phyloP scores from a whole-genome alignment of 805 yeast species.

The Lipomyces sp. region DNA sequence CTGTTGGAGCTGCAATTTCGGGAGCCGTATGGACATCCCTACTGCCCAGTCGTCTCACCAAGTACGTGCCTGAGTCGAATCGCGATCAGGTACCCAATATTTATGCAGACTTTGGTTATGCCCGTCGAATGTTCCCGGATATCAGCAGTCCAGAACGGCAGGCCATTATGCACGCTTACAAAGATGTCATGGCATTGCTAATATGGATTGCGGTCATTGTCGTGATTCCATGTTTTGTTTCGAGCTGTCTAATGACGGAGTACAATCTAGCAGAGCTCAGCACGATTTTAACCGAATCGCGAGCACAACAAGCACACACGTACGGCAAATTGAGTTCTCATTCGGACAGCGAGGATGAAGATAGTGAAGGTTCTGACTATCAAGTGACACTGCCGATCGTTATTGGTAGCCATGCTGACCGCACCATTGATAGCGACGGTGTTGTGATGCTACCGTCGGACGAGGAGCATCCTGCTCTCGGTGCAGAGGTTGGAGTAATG shows the following conservation, averaged over 20 bases:
- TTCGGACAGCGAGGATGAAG: slow-evolving; percentile 13
- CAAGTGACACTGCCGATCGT: slow-evolving; percentile 12
- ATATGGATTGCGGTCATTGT: slow-evolving; percentile 32
- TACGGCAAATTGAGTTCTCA: slow-evolving; percentile 5
- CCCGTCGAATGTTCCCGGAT: slow-evolving; percentile 31
- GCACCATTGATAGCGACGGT: slow-evolving; percentile 30
- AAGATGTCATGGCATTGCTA: slow-evolving; percentile 31
- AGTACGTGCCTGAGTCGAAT: slow-evolving; percentile 44
- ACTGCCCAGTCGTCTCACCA: slow-evolving; percentile 50
- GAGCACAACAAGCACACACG: not conserved
- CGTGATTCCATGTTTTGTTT: slow-evolving; percentile 21
- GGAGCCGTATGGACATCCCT: slow-evolving; percentile 68
- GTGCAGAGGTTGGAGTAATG: slow-evolving; percentile 28
- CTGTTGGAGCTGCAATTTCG: slow-evolving; percentile 61
- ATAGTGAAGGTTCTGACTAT: slow-evolving; percentile 15
- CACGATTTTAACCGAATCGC: slow-evolving; percentile 1
- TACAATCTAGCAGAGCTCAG: slow-evolving; percentile 32
- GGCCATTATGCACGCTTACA: slow-evolving; percentile 27
- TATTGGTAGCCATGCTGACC: slow-evolving; percentile 24
- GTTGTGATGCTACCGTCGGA: slow-evolving; percentile 19
- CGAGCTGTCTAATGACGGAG: slow-evolving; percentile 29
- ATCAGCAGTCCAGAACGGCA: slow-evolving; percentile 25
- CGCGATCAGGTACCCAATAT: slow-evolving; percentile 40
- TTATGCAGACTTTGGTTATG: slow-evolving; percentile 34
- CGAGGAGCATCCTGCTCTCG: slow-evolving; percentile 24